A percentile compares a stretch with the other conserved stretches of the same genome.
These are phyloP conservation scores for Populus davidiana DNA, from an alignment of 345 rosid species.

Conservation along the genomic window DNA sequence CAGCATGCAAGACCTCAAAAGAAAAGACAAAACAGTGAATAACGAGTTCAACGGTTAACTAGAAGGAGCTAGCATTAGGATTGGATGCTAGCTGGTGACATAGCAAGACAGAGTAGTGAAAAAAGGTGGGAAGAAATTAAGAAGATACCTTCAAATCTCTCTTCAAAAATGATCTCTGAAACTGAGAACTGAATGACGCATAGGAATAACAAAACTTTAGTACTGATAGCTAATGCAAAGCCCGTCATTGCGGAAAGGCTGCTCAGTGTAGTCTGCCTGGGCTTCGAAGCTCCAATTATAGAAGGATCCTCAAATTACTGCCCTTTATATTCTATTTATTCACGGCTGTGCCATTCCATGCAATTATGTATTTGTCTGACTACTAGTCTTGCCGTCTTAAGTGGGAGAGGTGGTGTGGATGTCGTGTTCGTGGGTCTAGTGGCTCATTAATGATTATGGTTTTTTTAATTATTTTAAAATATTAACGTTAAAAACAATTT, in stretches of 20 bases:
- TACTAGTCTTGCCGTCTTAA: not conserved
- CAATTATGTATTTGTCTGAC: not conserved
- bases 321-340: not conserved
- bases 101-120: not conserved
- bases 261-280: too few species aligned
- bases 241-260: slow-evolving; percentile 8
- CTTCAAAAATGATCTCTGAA: slow-evolving; percentile 43
- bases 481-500: too few species aligned
- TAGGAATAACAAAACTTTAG: not conserved
- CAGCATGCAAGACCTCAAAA: not conserved
- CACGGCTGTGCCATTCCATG: slow-evolving; percentile 3
- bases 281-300: not conserved
- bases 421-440: not conserved
- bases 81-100: not conserved
- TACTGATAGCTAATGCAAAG: not conserved
- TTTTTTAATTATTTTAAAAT: too few species aligned
- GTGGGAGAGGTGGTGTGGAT: not conserved
- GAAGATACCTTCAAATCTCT: slow-evolving; percentile 38
- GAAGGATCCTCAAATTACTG: not conserved
- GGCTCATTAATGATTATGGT: not conserved
- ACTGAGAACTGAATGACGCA: slow-evolving; percentile 13
- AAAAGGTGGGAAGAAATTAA: not conserved
- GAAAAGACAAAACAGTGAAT: too few species aligned
- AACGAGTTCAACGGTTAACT: too few species aligned
- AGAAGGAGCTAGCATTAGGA: too few species aligned